These are phyloP conservation scores for Metarhizium robertsii DNA, from an alignment of 2,329 filamentous ascomycete species.

Conservation along the genomic window DNA sequence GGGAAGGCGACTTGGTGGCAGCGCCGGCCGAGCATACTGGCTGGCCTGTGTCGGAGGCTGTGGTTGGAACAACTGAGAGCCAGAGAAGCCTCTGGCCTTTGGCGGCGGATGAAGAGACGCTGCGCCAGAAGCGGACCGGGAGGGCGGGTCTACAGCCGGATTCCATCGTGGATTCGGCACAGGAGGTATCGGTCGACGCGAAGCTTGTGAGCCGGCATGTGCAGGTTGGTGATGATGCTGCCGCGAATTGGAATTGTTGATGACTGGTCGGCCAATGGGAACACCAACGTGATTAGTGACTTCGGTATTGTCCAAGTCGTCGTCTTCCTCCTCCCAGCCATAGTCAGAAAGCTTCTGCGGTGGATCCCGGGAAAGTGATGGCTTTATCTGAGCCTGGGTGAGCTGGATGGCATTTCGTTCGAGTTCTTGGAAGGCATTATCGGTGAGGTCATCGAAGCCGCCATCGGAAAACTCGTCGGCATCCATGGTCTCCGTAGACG, in stretches of 20 bases:
- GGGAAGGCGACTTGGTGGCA: constrained; percentile 15
- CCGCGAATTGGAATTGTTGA: constrained; percentile 25
- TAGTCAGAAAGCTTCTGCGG: constrained; percentile 24
- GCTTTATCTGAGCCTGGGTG: constrained; percentile 36
- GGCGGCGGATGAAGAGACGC: constrained; percentile 9
- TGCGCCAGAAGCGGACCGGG: constrained; percentile 10
- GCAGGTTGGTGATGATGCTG: constrained; percentile 21
- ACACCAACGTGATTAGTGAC: constrained; percentile 40
- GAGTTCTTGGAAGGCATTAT: constrained; percentile 49
- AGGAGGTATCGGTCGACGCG: constrained; percentile 20
- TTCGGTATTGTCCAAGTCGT: constrained; percentile 49
- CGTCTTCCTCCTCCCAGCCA: constrained; percentile 44
- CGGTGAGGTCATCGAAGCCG: constrained; percentile 51
- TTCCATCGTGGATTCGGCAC: constrained; percentile 30
- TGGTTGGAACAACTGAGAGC: constrained; percentile 21
- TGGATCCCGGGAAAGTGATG: constrained; percentile 13
- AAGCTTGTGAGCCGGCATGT: constrained; percentile 12
- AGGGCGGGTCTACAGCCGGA: constrained; percentile 18
- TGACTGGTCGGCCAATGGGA: constrained; percentile 25
- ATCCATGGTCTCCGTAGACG: constrained; percentile 22
- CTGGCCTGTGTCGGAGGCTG: constrained; percentile 25
- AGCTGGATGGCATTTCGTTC: constrained; percentile 54
- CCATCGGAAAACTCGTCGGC: constrained; percentile 55
- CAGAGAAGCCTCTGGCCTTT: constrained; percentile 12
- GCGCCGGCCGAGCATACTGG: constrained; percentile 30